Evolutionary conservation across 352 stramenopile genomes (phyloP).

Genomic region (Globisporangium paroecandrum): DNA sequence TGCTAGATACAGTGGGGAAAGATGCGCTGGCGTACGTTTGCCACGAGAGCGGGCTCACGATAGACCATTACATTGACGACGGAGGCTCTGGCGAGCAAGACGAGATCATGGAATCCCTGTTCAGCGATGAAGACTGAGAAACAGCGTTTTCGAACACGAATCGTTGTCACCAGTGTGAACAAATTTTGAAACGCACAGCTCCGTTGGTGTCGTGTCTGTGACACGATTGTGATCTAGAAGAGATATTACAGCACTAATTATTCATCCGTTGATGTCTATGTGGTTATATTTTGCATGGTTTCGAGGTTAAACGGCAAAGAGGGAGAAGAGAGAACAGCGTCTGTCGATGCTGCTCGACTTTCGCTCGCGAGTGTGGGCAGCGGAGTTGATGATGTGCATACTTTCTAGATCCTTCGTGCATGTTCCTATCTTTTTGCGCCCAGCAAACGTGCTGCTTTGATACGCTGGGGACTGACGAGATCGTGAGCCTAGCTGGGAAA

Average conservation of each 20-base stretch:
- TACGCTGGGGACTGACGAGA: too few relatives aligned
- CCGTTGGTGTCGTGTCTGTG: neutral
- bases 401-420: too few relatives aligned
- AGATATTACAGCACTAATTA: too few relatives aligned
- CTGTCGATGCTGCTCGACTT: neutral
- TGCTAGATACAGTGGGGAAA: constrained; percentile 68
- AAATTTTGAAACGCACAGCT: neutral
- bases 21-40: constrained; percentile 74
- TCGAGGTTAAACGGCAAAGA: neutral
- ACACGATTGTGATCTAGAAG: too few relatives aligned
- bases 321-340: too few relatives aligned
- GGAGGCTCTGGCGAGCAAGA: constrained; percentile 22
- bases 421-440: too few relatives aligned
- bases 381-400: neutral
- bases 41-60: constrained; percentile 60
- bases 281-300: too few relatives aligned
- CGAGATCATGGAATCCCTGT: constrained; percentile 21
- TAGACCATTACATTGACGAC: constrained; percentile 17
- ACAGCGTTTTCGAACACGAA: neutral
- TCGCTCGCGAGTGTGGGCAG: neutral
- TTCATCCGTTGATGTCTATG: too few relatives aligned
- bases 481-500: too few relatives aligned
- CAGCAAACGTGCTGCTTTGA: too few relatives aligned
- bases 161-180: neutral
- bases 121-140: constrained; percentile 15